Evolutionary conservation across 352 stramenopile species (phyloP), one percentile per base, ranked within the genome.

Genomic region (Phytopythium helicoides): DNA sequence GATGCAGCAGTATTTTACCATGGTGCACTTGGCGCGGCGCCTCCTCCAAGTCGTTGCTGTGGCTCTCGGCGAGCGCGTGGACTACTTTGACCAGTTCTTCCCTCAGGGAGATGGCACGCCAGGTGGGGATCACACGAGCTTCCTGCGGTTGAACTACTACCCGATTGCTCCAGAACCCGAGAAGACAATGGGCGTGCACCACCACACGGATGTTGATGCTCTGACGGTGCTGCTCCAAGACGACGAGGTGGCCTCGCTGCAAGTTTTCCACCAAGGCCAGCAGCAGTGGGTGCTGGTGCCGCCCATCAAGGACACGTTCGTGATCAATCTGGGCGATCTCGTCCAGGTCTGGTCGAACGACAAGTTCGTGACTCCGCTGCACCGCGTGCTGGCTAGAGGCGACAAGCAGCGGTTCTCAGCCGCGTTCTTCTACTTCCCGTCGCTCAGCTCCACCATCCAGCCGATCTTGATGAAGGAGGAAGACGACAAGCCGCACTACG

Each of bases 81-180:
- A 54, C 25, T 65, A 62, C 38, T 55, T 77, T n/a, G 62, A 77
- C 36, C 47, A 60, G 51, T 75, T 73, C 45, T 77, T 74, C 47
- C 39, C 33, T 40, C 15, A 21, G 36, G 11, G 21, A 10, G 28
- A 33, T 5, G 28, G 9, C n/a, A n/a, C n/a, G 16, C 47, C 16
- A 52, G 12, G 28, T 14, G 26, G 14, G 1, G 28, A 40, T 16
- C 46, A 56, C 53, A 39, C 52, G 15, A 41, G 37, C 3, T 3
- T 41, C 6, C 53, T 97, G 25, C 68, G 90, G 33, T 65, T 94
- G 45, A 97, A 97, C 57, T 81, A 89, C 56, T 97, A 97, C 65
- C 91, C 89, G 6, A 37, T 66, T 0, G 47, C 63, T 11, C 64
- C 62, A 3, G 57, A 73, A 5, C 61, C 65, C 5, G 60, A 52